These are phyloP conservation scores for Monascus ruber DNA, from an alignment of 2,329 filamentous ascomycete species.

Conservation along the genomic window DNA sequence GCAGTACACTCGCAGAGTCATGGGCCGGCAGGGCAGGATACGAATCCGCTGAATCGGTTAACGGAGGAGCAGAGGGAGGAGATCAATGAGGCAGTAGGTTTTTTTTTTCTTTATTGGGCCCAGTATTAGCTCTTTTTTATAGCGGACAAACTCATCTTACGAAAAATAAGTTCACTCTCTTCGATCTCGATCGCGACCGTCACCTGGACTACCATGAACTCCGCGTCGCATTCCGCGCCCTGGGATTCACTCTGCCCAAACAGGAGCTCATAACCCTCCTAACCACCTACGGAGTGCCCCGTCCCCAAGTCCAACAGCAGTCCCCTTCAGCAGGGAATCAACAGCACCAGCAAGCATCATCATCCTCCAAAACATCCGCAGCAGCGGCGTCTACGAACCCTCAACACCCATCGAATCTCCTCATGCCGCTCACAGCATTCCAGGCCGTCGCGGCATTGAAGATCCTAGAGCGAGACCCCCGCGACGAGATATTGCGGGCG, in stretches of 20 bases:
- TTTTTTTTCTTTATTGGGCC: not conserved
- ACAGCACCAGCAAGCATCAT: slow-evolving; percentile 19
- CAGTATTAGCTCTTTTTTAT: not conserved
- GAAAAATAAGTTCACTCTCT: slow-evolving; percentile 64
- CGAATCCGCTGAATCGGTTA: slow-evolving; percentile 45
- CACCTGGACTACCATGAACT: slow-evolving; percentile 97
- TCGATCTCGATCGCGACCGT: slow-evolving; percentile 91
- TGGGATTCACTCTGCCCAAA: slow-evolving; percentile 87
- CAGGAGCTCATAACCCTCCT: slow-evolving; percentile 71
- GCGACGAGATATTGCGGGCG: slow-evolving; percentile 81
- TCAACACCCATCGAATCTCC: slow-evolving; percentile 52
- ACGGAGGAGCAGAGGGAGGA: slow-evolving; percentile 86
- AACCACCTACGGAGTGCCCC: slow-evolving; percentile 65
- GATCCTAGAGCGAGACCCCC: slow-evolving; percentile 71
- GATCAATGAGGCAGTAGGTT: slow-evolving; percentile 79
- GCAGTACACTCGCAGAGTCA: slow-evolving; percentile 31
- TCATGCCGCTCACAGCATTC: slow-evolving; percentile 62
- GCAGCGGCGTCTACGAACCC: slow-evolving; percentile 35
- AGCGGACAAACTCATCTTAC: not conserved
- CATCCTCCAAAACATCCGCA: slow-evolving; percentile 18
- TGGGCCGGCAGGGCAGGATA: slow-evolving; percentile 32
- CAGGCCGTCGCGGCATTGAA: slow-evolving; percentile 67
- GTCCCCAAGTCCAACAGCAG: slow-evolving; percentile 41
- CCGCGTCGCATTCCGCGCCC: slow-evolving; percentile 87
- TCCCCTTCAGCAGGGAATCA: slow-evolving; percentile 9